These are phyloP conservation scores for Metschnikowia arizonensis DNA, from an alignment of 805 yeast genomes.

Conservation along the genomic window DNA sequence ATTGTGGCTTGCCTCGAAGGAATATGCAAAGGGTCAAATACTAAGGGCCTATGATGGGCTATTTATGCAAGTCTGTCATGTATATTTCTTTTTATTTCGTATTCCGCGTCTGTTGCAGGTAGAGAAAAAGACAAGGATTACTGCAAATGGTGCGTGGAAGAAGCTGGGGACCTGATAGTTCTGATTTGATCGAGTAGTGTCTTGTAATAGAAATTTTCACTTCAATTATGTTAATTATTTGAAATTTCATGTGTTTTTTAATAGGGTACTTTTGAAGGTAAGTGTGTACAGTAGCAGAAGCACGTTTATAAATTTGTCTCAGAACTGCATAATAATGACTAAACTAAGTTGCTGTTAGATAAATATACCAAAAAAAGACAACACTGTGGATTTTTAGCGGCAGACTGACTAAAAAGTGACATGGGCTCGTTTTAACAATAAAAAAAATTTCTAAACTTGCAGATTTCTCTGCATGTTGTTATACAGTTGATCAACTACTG, in stretches of 20 bases:
- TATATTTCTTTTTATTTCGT: not conserved
- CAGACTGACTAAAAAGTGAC: no score
- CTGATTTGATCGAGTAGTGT: no score
- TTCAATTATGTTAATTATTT: no score
- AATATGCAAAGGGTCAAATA: not conserved
- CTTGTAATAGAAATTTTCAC: no score
- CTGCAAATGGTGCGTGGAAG: not conserved
- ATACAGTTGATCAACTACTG: no score
- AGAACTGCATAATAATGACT: not conserved
- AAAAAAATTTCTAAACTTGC: no score
- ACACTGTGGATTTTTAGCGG: no score
- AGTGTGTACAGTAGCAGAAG: not conserved
- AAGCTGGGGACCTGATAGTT: not conserved
- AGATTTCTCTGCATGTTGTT: no score
- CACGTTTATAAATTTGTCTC: not conserved
- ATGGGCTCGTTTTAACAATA: no score
- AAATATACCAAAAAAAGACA: no score
- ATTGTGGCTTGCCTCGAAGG: not conserved
- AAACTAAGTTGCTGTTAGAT: not conserved
- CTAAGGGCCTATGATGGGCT: not conserved
- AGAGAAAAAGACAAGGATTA: not conserved
- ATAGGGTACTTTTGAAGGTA: no score
- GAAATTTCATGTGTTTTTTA: no score
- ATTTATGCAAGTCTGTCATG: slow-evolving; percentile 1
- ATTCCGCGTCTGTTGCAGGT: slow-evolving; percentile 1